These are phyloP conservation scores for Paraleonurus japonicus DNA, from an alignment of 257 asterid species.

Conservation along the genomic window DNA sequence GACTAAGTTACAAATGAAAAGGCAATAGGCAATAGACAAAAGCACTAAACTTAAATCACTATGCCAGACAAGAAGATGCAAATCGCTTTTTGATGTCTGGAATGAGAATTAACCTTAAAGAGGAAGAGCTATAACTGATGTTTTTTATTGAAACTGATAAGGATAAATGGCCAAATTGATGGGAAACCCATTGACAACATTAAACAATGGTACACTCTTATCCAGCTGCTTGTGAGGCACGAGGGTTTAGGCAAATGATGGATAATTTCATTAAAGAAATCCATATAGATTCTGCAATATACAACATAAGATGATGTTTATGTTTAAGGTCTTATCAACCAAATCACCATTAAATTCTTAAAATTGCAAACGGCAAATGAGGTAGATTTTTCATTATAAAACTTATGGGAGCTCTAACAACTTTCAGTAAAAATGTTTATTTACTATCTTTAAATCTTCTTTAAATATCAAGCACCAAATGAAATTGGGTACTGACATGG, in stretches of 20 bases:
- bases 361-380: neutral
- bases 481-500: neutral
- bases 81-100: too few relatives aligned
- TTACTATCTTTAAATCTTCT: neutral
- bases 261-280: neutral
- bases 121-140: too few relatives aligned
- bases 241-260: neutral
- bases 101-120: too few relatives aligned
- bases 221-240: too few relatives aligned
- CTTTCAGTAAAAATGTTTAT: neutral
- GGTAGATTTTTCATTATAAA: neutral
- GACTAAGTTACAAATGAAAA: too few relatives aligned
- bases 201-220: too few relatives aligned
- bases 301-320: neutral
- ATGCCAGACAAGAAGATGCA: too few relatives aligned
- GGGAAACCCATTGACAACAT: too few relatives aligned
- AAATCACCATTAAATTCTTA: neutral
- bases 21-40: too few relatives aligned
- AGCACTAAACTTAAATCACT: too few relatives aligned
- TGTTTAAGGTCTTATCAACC: neutral
- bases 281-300: neutral
- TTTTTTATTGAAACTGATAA: too few relatives aligned
- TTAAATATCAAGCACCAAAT: neutral
- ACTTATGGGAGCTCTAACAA: constrained; percentile 1
- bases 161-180: too few relatives aligned